These are phyloP conservation scores for Fusarium subtropicale DNA, from an alignment of 2,329 filamentous ascomycete species.

Conservation along the genomic window DNA sequence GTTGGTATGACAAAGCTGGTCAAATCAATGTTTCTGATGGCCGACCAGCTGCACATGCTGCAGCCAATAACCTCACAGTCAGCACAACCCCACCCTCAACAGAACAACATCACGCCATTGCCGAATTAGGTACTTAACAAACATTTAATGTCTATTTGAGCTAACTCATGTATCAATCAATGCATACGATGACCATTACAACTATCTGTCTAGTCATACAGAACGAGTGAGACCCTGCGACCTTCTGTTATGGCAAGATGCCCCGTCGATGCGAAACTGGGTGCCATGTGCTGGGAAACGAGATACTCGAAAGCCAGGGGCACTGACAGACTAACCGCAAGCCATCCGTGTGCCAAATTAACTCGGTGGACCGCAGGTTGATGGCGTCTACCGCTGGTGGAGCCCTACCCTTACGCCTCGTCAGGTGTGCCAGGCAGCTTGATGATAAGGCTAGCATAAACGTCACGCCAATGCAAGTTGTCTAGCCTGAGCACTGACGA, in stretches of 20 bases:
- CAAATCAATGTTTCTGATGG: conserved; percentile 37
- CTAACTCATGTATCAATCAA: background rate
- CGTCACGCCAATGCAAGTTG: conserved; percentile 44
- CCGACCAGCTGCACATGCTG: conserved; percentile 21
- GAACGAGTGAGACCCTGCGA: background rate
- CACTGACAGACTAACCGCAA: conserved; percentile 41
- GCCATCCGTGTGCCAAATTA: conserved; percentile 48
- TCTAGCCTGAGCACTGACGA: conserved; percentile 30
- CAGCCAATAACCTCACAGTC: conserved; percentile 8
- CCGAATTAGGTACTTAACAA: background rate
- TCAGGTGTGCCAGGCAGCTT: background rate
- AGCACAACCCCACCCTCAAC: conserved; percentile 1
- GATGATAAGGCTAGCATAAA: conserved; percentile 45
- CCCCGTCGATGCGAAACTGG: conserved; percentile 31
- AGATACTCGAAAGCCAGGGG: conserved; percentile 40
- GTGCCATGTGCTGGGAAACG: conserved; percentile 41
- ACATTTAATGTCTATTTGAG: background rate
- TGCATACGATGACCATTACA: background rate
- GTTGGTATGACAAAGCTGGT: conserved; percentile 25
- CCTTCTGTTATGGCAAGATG: conserved; percentile 33
- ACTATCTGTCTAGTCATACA: background rate
- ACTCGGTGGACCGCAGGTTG: conserved; percentile 27
- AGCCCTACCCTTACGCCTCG: conserved; percentile 19
- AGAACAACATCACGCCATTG: background rate
- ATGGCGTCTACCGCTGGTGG: conserved; percentile 40